Conservation (phyloP, 352 stramenopile genomes). For the Bremia lactucae region DNA sequence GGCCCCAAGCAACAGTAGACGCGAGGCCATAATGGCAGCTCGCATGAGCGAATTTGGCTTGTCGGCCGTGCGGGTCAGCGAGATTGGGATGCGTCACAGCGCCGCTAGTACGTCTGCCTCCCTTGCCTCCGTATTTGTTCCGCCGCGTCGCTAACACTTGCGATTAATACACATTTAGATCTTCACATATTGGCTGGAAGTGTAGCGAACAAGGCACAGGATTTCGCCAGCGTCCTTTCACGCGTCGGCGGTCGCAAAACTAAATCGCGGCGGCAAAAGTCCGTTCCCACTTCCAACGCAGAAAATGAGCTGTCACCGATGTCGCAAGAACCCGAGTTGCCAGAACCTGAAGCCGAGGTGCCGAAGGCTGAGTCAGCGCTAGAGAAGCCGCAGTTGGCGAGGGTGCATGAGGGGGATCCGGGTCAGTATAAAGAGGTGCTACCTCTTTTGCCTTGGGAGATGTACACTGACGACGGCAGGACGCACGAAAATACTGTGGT, state of each 20-base stretch:
- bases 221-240: conserved; percentile 16
- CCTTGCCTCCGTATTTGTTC: conserved; percentile 1
- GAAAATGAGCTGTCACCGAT: conserved; percentile 22
- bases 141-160: conserved; percentile 9
- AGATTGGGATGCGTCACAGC: conserved; percentile 31
- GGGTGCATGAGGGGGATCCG: conserved; percentile 5
- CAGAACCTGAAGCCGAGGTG: conserved; percentile 15
- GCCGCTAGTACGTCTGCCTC: conserved; percentile 17
- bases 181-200: conserved; percentile 24
- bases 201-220: conserved; percentile 23
- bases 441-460: conserved; percentile 42
- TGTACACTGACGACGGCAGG: conserved; percentile 20
- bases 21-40: conserved; percentile 17
- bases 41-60: conserved; percentile 27
- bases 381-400: conserved; percentile 3
- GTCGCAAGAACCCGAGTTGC: conserved; percentile 12
- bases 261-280: conserved; percentile 13
- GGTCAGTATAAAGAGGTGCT: conserved; percentile 7
- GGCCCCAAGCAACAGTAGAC: not conserved
- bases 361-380: conserved; percentile 5
- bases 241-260: conserved; percentile 11
- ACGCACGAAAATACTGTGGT: conserved; percentile 28
- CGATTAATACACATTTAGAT: conserved; percentile 15
- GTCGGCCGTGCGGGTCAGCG: conserved; percentile 24
- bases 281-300: conserved; percentile 13